Evolutionary conservation across 441 rosid species (phyloP).

Genomic region (Pelargonium cotyledonis): DNA sequence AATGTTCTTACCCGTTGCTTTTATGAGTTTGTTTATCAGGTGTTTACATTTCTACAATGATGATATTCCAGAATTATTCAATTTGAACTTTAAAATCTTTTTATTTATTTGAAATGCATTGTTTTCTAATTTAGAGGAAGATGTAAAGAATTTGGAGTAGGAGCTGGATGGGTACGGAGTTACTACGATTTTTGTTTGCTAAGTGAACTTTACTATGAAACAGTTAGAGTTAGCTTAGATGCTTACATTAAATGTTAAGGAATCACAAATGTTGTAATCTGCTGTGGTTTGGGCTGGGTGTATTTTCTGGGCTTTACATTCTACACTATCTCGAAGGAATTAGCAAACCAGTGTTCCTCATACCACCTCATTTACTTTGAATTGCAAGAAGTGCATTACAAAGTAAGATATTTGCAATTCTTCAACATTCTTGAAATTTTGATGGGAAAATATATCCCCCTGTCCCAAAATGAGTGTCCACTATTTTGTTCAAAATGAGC

Average conservation of each 20-base stretch:
- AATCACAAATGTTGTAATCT: neutral
- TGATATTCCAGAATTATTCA: neutral
- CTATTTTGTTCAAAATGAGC: too few relatives aligned
- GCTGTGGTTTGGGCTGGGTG: neutral
- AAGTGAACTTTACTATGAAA: neutral
- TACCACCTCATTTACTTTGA: too few relatives aligned
- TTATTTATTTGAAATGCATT: neutral
- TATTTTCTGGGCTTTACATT: neutral
- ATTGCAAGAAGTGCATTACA: too few relatives aligned
- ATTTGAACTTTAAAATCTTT: neutral
- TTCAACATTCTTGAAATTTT: too few relatives aligned
- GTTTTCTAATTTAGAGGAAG: slow-evolving; percentile 1
- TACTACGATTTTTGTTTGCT: neutral
- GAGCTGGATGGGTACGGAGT: neutral
- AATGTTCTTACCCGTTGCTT: neutral
- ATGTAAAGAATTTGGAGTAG: neutral
- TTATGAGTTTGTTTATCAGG: slow-evolving; percentile 2
- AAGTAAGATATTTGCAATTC: too few relatives aligned
- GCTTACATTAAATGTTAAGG: neutral
- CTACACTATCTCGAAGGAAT: neutral
- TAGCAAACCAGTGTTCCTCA: too few relatives aligned
- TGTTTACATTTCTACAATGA: neutral
- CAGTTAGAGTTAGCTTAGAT: neutral
- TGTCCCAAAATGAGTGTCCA: too few relatives aligned
- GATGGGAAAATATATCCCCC: too few relatives aligned